Conservation (phyloP, 768 basidiomycete species). For the Rhodosporidiobolus sp. region DNA sequence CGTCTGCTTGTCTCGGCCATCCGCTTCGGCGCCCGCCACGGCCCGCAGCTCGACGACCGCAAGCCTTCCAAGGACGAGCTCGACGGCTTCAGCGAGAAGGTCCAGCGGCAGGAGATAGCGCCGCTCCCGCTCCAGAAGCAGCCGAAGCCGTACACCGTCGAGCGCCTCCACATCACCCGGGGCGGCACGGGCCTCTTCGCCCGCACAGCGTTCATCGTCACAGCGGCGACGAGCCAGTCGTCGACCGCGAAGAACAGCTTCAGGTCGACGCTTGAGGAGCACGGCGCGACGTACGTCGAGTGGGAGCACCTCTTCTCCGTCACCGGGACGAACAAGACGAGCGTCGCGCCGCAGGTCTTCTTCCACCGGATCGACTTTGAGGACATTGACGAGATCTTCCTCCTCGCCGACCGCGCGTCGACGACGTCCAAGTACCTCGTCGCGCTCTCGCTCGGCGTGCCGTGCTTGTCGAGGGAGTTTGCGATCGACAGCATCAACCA, state of each 20-base stretch:
- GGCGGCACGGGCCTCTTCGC: neutral
- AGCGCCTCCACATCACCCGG: neutral
- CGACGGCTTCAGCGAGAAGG: constrained; percentile 2
- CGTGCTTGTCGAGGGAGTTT: constrained; percentile 57
- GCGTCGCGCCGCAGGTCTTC: neutral
- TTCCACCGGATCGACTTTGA: constrained; percentile 9
- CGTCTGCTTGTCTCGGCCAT: constrained; percentile 16
- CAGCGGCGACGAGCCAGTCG: neutral
- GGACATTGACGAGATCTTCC: constrained; percentile 41
- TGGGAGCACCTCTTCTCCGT: constrained; percentile 36
- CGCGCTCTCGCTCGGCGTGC: constrained; percentile 80
- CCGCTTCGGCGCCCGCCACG: constrained; percentile 1
- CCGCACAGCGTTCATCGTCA: constrained; percentile 23
- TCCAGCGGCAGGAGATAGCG: neutral
- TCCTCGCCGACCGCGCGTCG: constrained; percentile 52
- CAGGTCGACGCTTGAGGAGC: constrained; percentile 4
- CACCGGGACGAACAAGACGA: neutral
- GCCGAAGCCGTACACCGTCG: neutral
- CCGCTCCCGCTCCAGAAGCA: constrained; percentile 2
- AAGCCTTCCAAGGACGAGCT: constrained; percentile 25
- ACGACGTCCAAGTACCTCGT: constrained; percentile 76
- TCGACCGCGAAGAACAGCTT: constrained; percentile 7
- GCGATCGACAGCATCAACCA: constrained; percentile 46
- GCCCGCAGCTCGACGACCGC: constrained; percentile 35
- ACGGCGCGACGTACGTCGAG: constrained; percentile 38